These are phyloP conservation scores for Sutorius eximius DNA, from an alignment of 1,284 basidiomycete genomes.

Conservation along the genomic window DNA sequence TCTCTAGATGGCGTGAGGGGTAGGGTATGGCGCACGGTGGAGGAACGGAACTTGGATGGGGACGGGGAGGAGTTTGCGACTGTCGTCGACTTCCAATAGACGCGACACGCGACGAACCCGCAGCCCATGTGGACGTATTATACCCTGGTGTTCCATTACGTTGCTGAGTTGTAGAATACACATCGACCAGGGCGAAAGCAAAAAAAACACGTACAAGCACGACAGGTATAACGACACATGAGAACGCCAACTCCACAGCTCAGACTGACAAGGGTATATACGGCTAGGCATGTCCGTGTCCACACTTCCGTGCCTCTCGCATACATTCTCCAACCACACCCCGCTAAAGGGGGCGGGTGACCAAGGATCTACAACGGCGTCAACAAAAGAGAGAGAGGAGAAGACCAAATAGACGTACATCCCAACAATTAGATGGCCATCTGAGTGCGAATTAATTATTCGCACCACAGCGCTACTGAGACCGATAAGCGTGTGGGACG, in stretches of 20 bases:
- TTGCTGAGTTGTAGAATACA: neutral
- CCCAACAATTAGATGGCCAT: neutral
- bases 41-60: slow-evolving; percentile 4
- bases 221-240: neutral
- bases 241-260: neutral
- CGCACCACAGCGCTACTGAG: neutral
- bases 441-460: neutral
- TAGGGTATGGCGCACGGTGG: slow-evolving; percentile 12
- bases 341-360: neutral
- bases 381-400: neutral
- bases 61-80: slow-evolving; percentile 13
- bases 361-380: slow-evolving; percentile 2
- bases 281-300: slow-evolving; percentile 1
- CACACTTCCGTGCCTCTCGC: neutral
- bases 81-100: slow-evolving; percentile 17
- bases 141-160: neutral
- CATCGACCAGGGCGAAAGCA: neutral
- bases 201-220: neutral
- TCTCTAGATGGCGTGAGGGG: slow-evolving; percentile 16
- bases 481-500: neutral
- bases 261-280: slow-evolving; percentile 2
- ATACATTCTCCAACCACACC: neutral
- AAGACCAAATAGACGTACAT: neutral
- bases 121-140: too few species aligned
- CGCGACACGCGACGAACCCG: neutral